These are phyloP conservation scores for Eimeria nieschulzi DNA, from an alignment of 169 alveolate species.

Conservation along the genomic window DNA sequence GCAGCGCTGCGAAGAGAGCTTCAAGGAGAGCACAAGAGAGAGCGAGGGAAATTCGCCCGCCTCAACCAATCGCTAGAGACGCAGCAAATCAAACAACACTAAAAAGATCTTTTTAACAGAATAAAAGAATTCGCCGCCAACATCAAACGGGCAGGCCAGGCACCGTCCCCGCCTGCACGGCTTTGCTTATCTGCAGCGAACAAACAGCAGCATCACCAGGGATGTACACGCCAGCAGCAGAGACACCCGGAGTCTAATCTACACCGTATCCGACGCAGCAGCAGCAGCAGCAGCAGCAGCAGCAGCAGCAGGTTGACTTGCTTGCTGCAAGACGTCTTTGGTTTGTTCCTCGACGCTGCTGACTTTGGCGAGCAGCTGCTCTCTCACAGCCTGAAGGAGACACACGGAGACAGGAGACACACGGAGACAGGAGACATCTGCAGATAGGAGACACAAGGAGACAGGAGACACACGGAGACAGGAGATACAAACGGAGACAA, in stretches of 20 bases:
- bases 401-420: too few relatives aligned
- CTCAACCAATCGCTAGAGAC: too few relatives aligned
- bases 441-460: too few relatives aligned
- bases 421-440: too few relatives aligned
- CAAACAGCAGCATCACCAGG: background rate
- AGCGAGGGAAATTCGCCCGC: too few relatives aligned
- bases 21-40: too few relatives aligned
- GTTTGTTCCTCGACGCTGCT: constrained; percentile 8
- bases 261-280: background rate
- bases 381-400: background rate
- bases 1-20: too few relatives aligned
- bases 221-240: background rate
- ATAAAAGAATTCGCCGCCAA: background rate
- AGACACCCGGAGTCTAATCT: background rate
- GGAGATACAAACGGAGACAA: too few relatives aligned
- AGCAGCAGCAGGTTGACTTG: constrained; percentile 5
- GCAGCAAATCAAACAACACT: too few relatives aligned
- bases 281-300: constrained; percentile 19
- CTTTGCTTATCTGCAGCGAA: background rate
- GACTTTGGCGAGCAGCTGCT: background rate
- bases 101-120: too few relatives aligned
- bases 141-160: background rate
- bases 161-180: too few relatives aligned
- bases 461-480: background rate
- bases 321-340: constrained; percentile 6